These are phyloP conservation scores for Dissophora globulifera DNA, from an alignment of 192 early-diverging fungal genomes.

Conservation along the genomic window DNA sequence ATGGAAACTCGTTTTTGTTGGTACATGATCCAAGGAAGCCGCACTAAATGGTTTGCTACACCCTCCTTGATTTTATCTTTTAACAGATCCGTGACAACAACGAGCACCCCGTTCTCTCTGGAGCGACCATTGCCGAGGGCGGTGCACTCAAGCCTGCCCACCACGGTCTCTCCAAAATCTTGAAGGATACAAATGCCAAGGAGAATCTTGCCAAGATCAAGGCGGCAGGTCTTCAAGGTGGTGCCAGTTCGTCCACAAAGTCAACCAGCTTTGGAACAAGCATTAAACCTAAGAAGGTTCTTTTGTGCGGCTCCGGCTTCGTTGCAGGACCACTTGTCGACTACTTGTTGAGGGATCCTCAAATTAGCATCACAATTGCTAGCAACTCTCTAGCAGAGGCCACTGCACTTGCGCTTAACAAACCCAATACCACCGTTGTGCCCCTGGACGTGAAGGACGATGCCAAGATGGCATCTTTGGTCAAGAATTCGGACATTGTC, in stretches of 20 bases:
- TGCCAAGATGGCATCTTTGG: conserved; percentile 64
- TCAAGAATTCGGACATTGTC: conserved; percentile 85
- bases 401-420: conserved; percentile 67
- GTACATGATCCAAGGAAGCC: background rate
- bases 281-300: conserved; percentile 60
- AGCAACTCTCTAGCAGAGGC: conserved; percentile 84
- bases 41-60: background rate
- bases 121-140: conserved; percentile 81
- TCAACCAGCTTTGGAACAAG: conserved; percentile 12
- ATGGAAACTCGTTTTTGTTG: too few species aligned
- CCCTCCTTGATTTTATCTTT: conserved; percentile 1
- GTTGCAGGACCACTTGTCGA: conserved; percentile 94
- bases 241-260: background rate
- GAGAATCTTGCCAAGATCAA: conserved; percentile 50
- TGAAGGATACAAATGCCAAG: conserved; percentile 46
- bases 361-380: conserved; percentile 79
- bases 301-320: conserved; percentile 90
- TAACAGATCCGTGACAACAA: conserved; percentile 59
- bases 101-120: conserved; percentile 73
- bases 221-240: conserved; percentile 28
- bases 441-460: conserved; percentile 79
- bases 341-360: conserved; percentile 71
- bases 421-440: conserved; percentile 69
- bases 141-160: conserved; percentile 73
- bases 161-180: conserved; percentile 59